phyloP scores from a whole-genome alignment of 495 filamentous ascomycete genomes.

The Glutinoglossum americanum region DNA sequence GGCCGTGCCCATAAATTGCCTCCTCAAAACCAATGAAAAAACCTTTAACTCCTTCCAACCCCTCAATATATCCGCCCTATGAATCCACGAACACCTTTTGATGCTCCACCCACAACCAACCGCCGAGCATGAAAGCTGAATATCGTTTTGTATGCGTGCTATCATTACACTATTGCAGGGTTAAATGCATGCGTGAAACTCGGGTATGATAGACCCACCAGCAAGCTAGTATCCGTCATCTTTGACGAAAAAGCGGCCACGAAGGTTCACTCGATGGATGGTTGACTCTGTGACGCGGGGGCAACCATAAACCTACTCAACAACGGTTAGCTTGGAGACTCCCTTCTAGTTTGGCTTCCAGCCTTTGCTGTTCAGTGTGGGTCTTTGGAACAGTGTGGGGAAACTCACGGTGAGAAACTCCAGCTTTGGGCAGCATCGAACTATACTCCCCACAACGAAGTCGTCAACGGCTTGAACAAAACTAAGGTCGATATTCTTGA shows the following conservation, averaged over 20 bases:
- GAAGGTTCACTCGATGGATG: background rate
- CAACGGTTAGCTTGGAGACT: background rate
- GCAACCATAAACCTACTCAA: background rate
- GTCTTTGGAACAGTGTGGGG: background rate
- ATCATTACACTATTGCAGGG: background rate
- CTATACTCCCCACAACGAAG: constrained; percentile 47
- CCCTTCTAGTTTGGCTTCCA: background rate
- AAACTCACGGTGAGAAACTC: constrained; percentile 14
- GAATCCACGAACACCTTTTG: background rate
- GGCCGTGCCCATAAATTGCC: background rate
- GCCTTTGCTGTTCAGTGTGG: no score
- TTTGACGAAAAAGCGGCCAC: background rate
- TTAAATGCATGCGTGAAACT: background rate
- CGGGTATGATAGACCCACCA: background rate
- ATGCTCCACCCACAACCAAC: background rate
- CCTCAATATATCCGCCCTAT: background rate
- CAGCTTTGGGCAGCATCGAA: constrained; percentile 49
- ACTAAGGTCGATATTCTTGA: constrained; percentile 51
- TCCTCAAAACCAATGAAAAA: background rate
- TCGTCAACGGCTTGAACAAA: constrained; percentile 61
- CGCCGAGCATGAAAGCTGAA: background rate
- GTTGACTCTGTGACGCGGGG: background rate
- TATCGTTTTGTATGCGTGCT: background rate
- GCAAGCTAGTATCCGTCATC: background rate
- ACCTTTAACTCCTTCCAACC: background rate